These are phyloP conservation scores for Termitomyces sp. DNA, from an alignment of 1,284 basidiomycete species.

Conservation along the genomic window DNA sequence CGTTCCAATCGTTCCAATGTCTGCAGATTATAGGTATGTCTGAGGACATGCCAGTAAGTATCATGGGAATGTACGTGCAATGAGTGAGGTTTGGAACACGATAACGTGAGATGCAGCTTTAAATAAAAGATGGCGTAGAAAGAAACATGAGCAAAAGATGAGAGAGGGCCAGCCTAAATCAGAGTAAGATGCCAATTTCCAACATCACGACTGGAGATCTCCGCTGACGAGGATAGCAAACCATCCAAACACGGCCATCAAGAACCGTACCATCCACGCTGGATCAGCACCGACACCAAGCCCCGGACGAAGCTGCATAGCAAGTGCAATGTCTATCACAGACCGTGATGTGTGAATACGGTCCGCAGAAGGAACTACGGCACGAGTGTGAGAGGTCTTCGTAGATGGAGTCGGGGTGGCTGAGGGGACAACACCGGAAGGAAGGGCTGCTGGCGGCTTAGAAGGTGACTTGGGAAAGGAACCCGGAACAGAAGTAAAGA, in stretches of 20 bases:
- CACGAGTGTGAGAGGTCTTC: neutral
- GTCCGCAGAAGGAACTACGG: neutral
- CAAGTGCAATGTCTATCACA: slow-evolving; percentile 64
- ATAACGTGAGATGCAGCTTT: neutral
- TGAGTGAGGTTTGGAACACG: neutral
- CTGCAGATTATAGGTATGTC: neutral
- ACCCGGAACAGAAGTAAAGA: slow-evolving; percentile 14
- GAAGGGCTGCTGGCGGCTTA: neutral
- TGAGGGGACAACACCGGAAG: neutral
- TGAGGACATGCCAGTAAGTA: neutral
- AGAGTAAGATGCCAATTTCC: neutral
- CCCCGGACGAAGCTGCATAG: slow-evolving; percentile 68
- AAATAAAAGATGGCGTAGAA: neutral
- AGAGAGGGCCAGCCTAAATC: neutral
- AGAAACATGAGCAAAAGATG: neutral
- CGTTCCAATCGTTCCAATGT: neutral
- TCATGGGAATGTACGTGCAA: neutral
- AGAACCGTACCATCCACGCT: slow-evolving; percentile 71
- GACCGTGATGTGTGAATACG: slow-evolving; percentile 26
- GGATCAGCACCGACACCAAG: slow-evolving; percentile 63
- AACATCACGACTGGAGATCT: neutral
- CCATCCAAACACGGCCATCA: slow-evolving; percentile 78
- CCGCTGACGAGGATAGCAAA: slow-evolving; percentile 43
- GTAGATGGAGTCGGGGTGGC: neutral
- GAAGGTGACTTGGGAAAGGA: slow-evolving; percentile 15